Evolutionary conservation across 2,329 filamentous ascomycete species (phyloP), one percentile per base, ranked within the genome.

Genomic region (Venturia aucupariae): DNA sequence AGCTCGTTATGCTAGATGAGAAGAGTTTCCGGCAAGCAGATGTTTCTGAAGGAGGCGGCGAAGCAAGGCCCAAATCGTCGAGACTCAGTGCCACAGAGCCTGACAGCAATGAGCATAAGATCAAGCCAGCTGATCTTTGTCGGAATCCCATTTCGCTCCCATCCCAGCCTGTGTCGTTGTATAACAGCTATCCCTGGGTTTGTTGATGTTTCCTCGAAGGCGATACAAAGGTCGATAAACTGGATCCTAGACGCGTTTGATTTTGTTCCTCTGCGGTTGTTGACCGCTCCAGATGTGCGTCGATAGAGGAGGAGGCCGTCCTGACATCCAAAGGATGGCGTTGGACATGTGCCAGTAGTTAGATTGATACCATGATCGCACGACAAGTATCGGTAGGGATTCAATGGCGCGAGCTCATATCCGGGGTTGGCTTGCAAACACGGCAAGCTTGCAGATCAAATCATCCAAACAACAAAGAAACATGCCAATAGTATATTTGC

Each of bases 391-490:
- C 19, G 7, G 15, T 57, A 57, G 19, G 19, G 30, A n/a, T 35
- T 30, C 17, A 35, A 57, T 35, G 2, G 19, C 7, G 51, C 51
- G 51, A 35, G 30, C 27, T 13, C 19, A 17, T 19, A 35, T 57
- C 51, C 51, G 51, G 51, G 51, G 51, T 57, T 57, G 27, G 27
- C 30, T 35, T n/a, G 51, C 30, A 57, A 57, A 57, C 30, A 57
- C 51, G 51, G 19, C 30, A 35, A 57, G 30, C 27, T 22, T 27
- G 51, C 30, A 11, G 51, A 57, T 57, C 51, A 57, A 57, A 57
- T 57, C 51, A 57, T 57, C 51, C 51, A 57, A 57, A 57, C 51
- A 57, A 57, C 51, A 35, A n/a, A 35, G 51, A 57, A 57, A 57
- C 51, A 57, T 57, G 30, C 15, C 51, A 19, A 57, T 10, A 57